A percentile compares a stretch with the other conserved stretches of the same genome.
Evolutionary conservation across 345 rosid genomes (phyloP).

Genomic region (Dimocarpus longan): DNA sequence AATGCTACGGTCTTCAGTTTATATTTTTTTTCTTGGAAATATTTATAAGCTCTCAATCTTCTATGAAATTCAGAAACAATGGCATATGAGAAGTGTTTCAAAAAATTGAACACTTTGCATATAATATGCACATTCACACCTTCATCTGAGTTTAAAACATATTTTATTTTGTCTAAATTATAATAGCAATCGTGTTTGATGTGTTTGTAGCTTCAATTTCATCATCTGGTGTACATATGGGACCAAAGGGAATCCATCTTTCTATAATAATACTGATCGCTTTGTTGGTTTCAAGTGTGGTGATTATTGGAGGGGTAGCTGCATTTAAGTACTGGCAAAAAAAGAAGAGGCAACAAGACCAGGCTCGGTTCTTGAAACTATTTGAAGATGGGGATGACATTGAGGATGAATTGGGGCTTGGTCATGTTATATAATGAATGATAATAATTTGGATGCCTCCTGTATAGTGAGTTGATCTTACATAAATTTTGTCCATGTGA

Average conservation of each 20-base stretch:
- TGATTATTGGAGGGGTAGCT: constrained; percentile 35
- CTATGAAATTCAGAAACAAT: not conserved
- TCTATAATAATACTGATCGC: constrained; percentile 51
- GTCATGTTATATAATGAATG: constrained; percentile 30
- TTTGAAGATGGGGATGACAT: constrained; percentile 90
- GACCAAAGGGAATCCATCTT: constrained; percentile 38
- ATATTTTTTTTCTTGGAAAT: not conserved
- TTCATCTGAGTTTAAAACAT: not conserved
- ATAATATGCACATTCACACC: not conserved
- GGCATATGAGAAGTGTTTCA: not conserved
- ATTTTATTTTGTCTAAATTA: not conserved
- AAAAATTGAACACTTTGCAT: not conserved
- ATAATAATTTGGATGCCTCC: constrained; percentile 6
- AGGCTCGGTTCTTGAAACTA: constrained; percentile 80
- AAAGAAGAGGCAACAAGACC: constrained; percentile 83
- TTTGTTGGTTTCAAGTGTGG: constrained; percentile 38
- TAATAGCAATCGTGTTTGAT: not conserved
- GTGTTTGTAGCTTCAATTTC: constrained; percentile 39
- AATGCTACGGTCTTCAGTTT: not conserved
- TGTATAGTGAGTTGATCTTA: constrained; percentile 38
- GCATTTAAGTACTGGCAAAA: constrained; percentile 65
- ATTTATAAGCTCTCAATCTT: not conserved
- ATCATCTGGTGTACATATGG: constrained; percentile 22
- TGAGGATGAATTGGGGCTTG: constrained; percentile 82
- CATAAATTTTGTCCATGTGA: constrained; percentile 28